Evolutionary conservation across 345 rosid species (phyloP), one percentile per base, ranked within the genome.

Genomic region (Eucalyptus regnans): DNA sequence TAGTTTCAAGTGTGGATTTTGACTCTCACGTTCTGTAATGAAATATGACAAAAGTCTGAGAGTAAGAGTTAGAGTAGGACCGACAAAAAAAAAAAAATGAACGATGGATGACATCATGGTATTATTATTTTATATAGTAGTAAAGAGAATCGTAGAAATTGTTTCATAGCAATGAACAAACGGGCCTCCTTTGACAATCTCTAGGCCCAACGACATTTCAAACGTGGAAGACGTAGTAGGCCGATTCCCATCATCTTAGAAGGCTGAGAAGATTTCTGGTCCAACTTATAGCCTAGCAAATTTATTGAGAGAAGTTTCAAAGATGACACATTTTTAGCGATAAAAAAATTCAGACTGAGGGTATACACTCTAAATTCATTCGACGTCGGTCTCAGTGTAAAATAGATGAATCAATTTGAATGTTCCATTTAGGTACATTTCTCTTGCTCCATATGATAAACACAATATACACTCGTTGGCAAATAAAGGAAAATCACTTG

Each of bases 11-110:
- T 52, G 9, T 18, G 8, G 10, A 52, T 18, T 52, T 52, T 2
- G 58, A 52, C 4, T 52, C 1, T 0, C 4, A 52, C 2, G 4
- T 0, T 2, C 0, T 18, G 1, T 1, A 52, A 52, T 0, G 2
- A 52, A 8, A 2, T 52, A 52, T 0, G 58, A 0, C 10, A 52
- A 52, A 52, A 8, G 4, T 52, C 0, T 52, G 10, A 52, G 2
- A 52, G 9, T 52, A 2, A 18, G 4, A 18, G 23, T 52, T 52
- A 18, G 23, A 52, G 23, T 18, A 52, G 2, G 22, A 52, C 2
- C 2, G 9, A 7, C 4, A 18, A 50, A 52, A 52, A 17, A 43
- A 18, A 0, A 52, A 52, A 17, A 16, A 29, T 7, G 0, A 64
- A n/a, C 27, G 7, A 76, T 76, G 5, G 5, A 76, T 41, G 48